Evolutionary conservation across 139 green algal species (phyloP).

Genomic region (Pseudopediastrum boryanum): DNA sequence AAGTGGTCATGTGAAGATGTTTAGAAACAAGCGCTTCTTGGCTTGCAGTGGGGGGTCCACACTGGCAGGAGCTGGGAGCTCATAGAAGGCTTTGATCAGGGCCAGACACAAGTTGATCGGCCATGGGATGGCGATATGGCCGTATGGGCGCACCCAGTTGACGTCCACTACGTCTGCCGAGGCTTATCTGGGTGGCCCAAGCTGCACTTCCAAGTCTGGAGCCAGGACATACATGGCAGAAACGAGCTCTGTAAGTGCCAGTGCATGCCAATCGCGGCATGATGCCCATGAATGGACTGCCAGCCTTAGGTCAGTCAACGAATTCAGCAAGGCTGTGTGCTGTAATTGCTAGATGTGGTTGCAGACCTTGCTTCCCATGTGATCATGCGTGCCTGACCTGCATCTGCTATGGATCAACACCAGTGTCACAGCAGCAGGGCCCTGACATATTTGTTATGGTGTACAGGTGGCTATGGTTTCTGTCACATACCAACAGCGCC

Average conservation of each 20-base stretch:
- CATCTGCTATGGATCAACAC: too few species aligned
- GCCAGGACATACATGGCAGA: slow-evolving; percentile 66
- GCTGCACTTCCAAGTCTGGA: slow-evolving; percentile 84
- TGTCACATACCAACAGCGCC: slow-evolving; percentile 75
- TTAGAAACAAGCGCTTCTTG: neutral
- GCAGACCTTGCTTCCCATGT: too few species aligned
- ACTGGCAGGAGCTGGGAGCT: slow-evolving; percentile 73
- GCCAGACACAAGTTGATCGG: slow-evolving; percentile 71
- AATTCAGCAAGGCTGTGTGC: too few species aligned
- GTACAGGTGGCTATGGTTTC: slow-evolving; percentile 79
- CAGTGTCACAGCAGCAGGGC: neutral
- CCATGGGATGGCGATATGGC: slow-evolving; percentile 62
- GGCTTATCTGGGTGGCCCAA: slow-evolving; percentile 79
- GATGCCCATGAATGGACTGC: too few species aligned
- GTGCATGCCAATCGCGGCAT: too few species aligned
- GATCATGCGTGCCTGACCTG: too few species aligned
- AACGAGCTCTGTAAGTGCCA: slow-evolving; percentile 72
- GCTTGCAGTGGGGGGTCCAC: slow-evolving; percentile 63
- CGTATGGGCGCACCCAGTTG: slow-evolving; percentile 78
- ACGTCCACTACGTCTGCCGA: slow-evolving; percentile 73
- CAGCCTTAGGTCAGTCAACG: too few species aligned
- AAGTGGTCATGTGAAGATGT: too few species aligned
- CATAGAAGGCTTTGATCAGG: slow-evolving; percentile 69
- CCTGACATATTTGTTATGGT: neutral
- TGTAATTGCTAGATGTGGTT: too few species aligned